Conservation (phyloP, 495 filamentous ascomycete species). For the Lentithecium fluviatile region DNA sequence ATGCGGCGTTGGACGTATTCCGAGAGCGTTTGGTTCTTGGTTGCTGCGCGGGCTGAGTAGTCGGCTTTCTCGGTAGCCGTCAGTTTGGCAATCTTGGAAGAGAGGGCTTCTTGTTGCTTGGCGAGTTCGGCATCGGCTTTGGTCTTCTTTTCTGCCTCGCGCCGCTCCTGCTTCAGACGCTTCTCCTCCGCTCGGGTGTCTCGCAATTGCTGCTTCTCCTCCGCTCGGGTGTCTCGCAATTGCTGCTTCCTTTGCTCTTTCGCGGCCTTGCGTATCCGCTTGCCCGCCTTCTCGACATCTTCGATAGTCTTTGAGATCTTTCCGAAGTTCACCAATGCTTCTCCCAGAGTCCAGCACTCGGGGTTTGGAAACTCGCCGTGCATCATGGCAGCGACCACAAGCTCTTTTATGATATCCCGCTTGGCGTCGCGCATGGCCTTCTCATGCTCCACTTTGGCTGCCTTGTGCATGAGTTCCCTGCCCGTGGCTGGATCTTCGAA, state of each 20-base stretch:
- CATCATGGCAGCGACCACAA: slow-evolving; percentile 10
- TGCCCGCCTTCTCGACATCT: slow-evolving; percentile 12
- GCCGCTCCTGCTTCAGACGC: not conserved
- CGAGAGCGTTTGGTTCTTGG: slow-evolving; percentile 32
- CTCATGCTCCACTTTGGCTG: not conserved
- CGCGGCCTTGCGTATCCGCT: slow-evolving; percentile 3
- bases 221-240: not conserved
- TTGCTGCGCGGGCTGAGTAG: slow-evolving; percentile 22
- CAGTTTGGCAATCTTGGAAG: slow-evolving; percentile 18
- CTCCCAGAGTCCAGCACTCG: slow-evolving; percentile 2
- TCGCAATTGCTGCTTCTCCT: not conserved
- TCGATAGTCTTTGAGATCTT: not conserved
- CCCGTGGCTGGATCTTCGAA: not conserved
- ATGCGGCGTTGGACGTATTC: slow-evolving; percentile 31
- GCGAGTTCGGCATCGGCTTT: slow-evolving; percentile 5
- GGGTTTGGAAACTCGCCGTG: slow-evolving; percentile 18
- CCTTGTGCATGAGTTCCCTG: not conserved
- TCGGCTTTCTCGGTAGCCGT: slow-evolving; percentile 4
- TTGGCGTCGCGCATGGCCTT: slow-evolving; percentile 23
- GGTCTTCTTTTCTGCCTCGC: not conserved
- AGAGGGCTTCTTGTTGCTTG: not conserved
- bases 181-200: not conserved
- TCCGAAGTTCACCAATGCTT: slow-evolving; percentile 5
- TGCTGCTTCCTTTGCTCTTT: slow-evolving; percentile 4
- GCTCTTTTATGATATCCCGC: slow-evolving; percentile 8